Evolutionary conservation across 148 eudicot species (phyloP), one percentile per base, ranked within the genome.

Genomic region (Diospyros lotus): DNA sequence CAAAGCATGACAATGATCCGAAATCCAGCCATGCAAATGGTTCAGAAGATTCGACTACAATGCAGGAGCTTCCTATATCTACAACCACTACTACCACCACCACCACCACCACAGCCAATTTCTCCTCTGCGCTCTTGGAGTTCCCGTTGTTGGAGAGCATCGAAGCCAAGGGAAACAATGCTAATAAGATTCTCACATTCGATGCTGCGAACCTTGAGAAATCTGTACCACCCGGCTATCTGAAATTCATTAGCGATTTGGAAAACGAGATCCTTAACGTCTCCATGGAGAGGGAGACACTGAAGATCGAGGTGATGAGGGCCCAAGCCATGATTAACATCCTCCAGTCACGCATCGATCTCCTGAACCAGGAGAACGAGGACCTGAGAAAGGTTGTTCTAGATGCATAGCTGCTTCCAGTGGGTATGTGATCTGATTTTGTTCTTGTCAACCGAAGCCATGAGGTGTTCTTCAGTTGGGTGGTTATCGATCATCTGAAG

Each of bases 281-380:
- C 62, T 95, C 99, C 14, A 89, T 92, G 86, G 99, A 95, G 84
- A 86, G 86, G 82, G 99, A 95, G 84, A 88, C 98, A 1, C 73
- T 95, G 81, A 95, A 92, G 88, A 93, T 92, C 13, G 99, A 95
- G 74, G 85, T 93, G 79, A 95, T 95, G 99, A 88, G 99, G 66
- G 93, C 99, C 8, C 89, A 93, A 84, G 96, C 99, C 7, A 89
- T 95, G 99, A 95, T 95, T 76, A 89, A 91, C 86, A 82, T 93
- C 74, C 98, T 95, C 72, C 98, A 95, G 80, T 84, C 99, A 0
- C 91, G 88, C 59, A 73, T 89, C 38, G 98, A 95, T 55, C 87
- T 84, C 52, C 80, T 87, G 64, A 79, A 73, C 46, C 92, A 83
- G 78, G 97, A 89, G 66, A 88, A 88, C 42, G 93, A 93, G 61